Evolutionary conservation across 176 grass and related monocot genomes (phyloP), one percentile per base, ranked within the genome.

Genomic region (Triticum urartu): DNA sequence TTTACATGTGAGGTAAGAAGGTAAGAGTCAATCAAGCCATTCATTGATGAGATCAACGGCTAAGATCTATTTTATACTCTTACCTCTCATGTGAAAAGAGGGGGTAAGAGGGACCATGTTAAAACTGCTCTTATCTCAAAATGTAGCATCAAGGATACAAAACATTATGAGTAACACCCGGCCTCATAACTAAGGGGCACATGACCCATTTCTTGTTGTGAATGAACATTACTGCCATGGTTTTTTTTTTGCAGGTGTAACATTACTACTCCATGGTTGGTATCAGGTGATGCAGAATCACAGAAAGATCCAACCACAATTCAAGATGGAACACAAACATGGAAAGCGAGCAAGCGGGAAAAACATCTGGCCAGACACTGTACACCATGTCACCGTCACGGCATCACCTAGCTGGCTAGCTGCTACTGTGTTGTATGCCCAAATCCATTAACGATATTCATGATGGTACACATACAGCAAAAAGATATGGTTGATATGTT

Each of bases 291-390:
- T 40, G 35, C 63, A 59, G 47, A 33, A 81, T 21, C 54, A 21
- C 18, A 21, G 22, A 72, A 6, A 69, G 35, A 84, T 84, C 68
- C 69, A 85, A 84, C 30, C 56, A 33, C 61, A 82, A 61, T 40
- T 54, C 64, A 86, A 28, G 50, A 81, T 63, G 35, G 26, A 10
- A 52, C 70, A 79, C 42, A 43, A 40, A 34, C 61, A 28, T 62
- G 50, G 21, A 63, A 20, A 78, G 14, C 34, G 52, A 43, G 72
- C 13, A 75, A 75, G 13, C 45, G 24, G 22, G 0, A 17, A 86
- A 86, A 32, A 78, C 24, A 86, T 79, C 32, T 12, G 63, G 36
- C 50, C 22, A 75, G 40, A 17, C 71, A 45, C 21, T 43, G 39
- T 45, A 39, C 36, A 42, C 36, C 36, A 72, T 72, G 36, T 24